These are phyloP conservation scores for Panus rudis DNA, from an alignment of 768 basidiomycete genomes.

Conservation along the genomic window DNA sequence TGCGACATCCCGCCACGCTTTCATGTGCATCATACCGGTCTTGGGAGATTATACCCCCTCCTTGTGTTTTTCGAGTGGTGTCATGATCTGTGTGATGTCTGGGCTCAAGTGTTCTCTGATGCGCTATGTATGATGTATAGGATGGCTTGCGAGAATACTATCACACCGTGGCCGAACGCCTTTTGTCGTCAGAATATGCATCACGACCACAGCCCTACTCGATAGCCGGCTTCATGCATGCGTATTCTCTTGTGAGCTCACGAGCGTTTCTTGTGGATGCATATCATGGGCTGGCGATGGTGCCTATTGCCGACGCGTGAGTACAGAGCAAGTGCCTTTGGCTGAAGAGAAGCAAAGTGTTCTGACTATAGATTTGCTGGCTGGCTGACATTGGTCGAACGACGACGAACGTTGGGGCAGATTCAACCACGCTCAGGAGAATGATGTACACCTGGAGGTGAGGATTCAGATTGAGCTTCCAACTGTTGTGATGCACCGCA, in stretches of 20 bases:
- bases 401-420: slow-evolving; percentile 13
- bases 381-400: background rate
- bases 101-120: no score
- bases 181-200: slow-evolving; percentile 3
- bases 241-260: slow-evolving; percentile 40
- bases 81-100: no score
- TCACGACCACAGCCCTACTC: background rate
- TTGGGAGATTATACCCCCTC: no score
- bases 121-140: no score
- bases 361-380: background rate
- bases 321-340: no score
- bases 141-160: slow-evolving; percentile 20
- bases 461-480: no score
- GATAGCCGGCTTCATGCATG: slow-evolving; percentile 26
- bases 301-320: slow-evolving; percentile 41
- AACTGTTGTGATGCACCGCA: no score
- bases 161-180: slow-evolving; percentile 11
- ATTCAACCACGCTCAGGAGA: slow-evolving; percentile 32
- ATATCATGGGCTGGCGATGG: slow-evolving; percentile 39
- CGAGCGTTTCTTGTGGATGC: slow-evolving; percentile 43
- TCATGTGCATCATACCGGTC: no score
- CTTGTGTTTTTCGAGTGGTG: no score
- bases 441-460: slow-evolving; percentile 34
- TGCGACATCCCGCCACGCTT: no score
- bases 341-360: no score